Evolutionary conservation across 208 protist species (phyloP).

Genomic region (Wallacemonas collosoma): DNA sequence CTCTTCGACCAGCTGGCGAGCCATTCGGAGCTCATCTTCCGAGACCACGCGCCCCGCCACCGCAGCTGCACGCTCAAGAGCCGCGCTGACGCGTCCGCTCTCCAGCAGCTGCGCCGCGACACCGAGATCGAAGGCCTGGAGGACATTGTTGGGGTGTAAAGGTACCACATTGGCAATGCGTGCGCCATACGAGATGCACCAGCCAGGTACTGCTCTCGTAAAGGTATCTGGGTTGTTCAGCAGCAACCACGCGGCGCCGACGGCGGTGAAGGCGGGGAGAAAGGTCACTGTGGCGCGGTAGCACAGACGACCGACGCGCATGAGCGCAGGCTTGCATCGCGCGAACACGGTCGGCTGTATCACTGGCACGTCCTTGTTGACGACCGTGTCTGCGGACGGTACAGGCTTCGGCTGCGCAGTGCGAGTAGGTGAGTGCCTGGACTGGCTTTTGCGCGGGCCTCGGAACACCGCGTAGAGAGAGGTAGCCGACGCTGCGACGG

Average conservation of each 20-base stretch:
- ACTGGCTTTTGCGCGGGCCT: background rate
- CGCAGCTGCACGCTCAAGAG: background rate
- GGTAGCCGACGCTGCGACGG: background rate
- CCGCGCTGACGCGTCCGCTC: background rate
- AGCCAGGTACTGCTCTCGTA: background rate
- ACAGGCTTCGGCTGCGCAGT: no score
- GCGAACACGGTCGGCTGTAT: background rate
- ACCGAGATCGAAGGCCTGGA: slow-evolving; percentile 16
- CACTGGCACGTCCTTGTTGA: no score
- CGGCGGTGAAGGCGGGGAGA: background rate
- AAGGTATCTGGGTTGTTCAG: background rate
- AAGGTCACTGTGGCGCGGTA: background rate
- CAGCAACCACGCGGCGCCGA: slow-evolving; percentile 13
- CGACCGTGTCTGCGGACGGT: no score
- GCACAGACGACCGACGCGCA: background rate
- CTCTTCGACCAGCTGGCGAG: slow-evolving; percentile 7
- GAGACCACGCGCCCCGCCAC: slow-evolving; percentile 8
- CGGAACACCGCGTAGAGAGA: background rate
- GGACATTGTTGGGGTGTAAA: slow-evolving; percentile 18
- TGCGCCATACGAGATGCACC: slow-evolving; percentile 8
- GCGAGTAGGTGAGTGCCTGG: no score
- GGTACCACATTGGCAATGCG: background rate
- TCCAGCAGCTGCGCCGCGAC: background rate
- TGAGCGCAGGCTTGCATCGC: background rate
- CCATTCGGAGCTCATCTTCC: background rate